A percentile compares a stretch with the other conserved stretches of the same genome.
phyloP scores from a whole-genome alignment of 257 asterid genomes.

The Jasminum sambac region DNA sequence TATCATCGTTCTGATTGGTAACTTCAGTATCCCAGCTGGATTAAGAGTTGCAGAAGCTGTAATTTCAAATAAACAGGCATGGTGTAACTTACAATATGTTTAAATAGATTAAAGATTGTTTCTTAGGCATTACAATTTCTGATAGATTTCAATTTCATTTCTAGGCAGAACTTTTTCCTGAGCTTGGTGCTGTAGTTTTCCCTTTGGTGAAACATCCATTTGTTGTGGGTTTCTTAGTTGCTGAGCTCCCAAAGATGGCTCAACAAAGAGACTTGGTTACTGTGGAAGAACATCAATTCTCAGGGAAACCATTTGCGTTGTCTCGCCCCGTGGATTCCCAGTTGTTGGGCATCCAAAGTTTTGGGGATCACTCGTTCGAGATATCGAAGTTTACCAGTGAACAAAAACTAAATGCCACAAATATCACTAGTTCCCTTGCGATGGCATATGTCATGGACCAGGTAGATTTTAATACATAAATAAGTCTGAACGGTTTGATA shows the following conservation, averaged over 20 bases:
- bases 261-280: slow-evolving; percentile 44
- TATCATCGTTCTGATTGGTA: slow-evolving; percentile 74
- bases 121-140: slow-evolving; percentile 20
- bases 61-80: slow-evolving; percentile 65
- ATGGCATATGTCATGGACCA: slow-evolving; percentile 97
- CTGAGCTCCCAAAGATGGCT: slow-evolving; percentile 64
- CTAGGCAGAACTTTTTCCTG: slow-evolving; percentile 81
- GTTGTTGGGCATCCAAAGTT: slow-evolving; percentile 42
- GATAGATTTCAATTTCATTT: slow-evolving; percentile 38
- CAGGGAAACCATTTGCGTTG: slow-evolving; percentile 43
- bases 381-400: slow-evolving; percentile 53
- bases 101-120: background rate
- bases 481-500: background rate
- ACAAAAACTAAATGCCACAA: slow-evolving; percentile 69
- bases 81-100: slow-evolving; percentile 14
- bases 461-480: slow-evolving; percentile 41
- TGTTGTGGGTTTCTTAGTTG: slow-evolving; percentile 94
- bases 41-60: slow-evolving; percentile 83
- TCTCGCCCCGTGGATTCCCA: slow-evolving; percentile 42
- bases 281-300: slow-evolving; percentile 35
- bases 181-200: slow-evolving; percentile 82
- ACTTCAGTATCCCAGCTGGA: slow-evolving; percentile 78
- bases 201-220: slow-evolving; percentile 95
- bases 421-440: slow-evolving; percentile 80
- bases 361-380: slow-evolving; percentile 42